Percentiles rank a stretch among this genome's conserved stretches.
Evolutionary conservation across 208 protist genomes (phyloP).

Genomic region (Crithidia expoeki): DNA sequence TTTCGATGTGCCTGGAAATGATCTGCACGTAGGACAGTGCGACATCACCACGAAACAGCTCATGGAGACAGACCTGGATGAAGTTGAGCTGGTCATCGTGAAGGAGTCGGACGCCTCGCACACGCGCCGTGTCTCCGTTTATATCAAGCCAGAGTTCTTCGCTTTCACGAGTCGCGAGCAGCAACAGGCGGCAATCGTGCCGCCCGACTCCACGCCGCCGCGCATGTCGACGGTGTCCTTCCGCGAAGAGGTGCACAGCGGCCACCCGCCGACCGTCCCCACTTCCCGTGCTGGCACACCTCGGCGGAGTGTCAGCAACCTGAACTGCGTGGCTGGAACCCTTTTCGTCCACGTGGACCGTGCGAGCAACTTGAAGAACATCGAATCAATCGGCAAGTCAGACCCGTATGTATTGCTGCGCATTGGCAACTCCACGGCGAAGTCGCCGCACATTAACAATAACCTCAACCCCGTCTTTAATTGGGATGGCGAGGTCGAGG

Average conservation of each 20-base stretch:
- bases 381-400: conserved; percentile 56
- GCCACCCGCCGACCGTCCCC: conserved; percentile 27
- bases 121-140: conserved; percentile 46
- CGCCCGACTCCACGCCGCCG: conserved; percentile 36
- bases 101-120: conserved; percentile 39
- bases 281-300: conserved; percentile 30
- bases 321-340: conserved; percentile 31
- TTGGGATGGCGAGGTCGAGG: conserved; percentile 61
- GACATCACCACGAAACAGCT: conserved; percentile 52
- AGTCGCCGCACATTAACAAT: conserved; percentile 48
- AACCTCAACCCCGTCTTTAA: conserved; percentile 72
- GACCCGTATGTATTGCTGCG: conserved; percentile 77
- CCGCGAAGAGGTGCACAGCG: conserved; percentile 18
- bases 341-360: conserved; percentile 67
- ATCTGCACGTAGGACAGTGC: conserved; percentile 59
- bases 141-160: conserved; percentile 51
- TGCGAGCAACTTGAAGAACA: conserved; percentile 59
- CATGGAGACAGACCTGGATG: conserved; percentile 37
- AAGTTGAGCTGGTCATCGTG: conserved; percentile 45
- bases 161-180: conserved; percentile 33
- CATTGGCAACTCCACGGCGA: conserved; percentile 38
- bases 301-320: conserved; percentile 11
- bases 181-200: conserved; percentile 14
- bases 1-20: conserved; percentile 68
- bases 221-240: conserved; percentile 41